Evolutionary conservation across 306 rosid genomes (phyloP).

Genomic region (Hippophae tibetana): DNA sequence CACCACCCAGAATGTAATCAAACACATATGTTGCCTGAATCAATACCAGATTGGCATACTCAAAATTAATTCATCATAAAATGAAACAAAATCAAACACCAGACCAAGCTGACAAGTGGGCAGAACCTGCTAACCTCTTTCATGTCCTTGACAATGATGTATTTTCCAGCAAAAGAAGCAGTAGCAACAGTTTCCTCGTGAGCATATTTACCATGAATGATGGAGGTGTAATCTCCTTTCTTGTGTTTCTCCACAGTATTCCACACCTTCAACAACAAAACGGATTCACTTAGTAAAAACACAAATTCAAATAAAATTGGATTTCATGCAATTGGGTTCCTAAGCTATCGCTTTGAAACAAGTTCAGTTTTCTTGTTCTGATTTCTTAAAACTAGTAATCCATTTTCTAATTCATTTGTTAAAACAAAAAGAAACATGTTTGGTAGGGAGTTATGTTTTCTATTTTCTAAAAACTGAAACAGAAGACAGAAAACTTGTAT

Average conservation of each 20-base stretch:
- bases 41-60: not conserved
- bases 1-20: constrained; percentile 84
- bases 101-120: not conserved
- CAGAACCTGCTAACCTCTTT: constrained; percentile 44
- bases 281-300: no score
- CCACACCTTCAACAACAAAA: constrained; percentile 54
- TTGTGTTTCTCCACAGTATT: constrained; percentile 86
- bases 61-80: not conserved
- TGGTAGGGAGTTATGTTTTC: no score
- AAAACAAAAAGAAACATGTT: no score
- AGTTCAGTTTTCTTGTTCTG: no score
- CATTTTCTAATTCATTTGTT: no score
- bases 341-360: no score
- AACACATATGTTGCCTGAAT: constrained; percentile 81
- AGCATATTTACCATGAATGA: constrained; percentile 82
- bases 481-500: no score
- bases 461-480: no score
- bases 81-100: not conserved
- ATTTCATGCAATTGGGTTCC: no score
- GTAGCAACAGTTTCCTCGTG: constrained; percentile 97
- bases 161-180: constrained; percentile 94
- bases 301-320: no score
- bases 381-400: no score
- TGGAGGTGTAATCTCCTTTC: constrained; percentile 82
- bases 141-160: constrained; percentile 78